These are phyloP conservation scores for Ophiostoma perfectum DNA, from an alignment of 2,329 filamentous ascomycete species.

Conservation along the genomic window DNA sequence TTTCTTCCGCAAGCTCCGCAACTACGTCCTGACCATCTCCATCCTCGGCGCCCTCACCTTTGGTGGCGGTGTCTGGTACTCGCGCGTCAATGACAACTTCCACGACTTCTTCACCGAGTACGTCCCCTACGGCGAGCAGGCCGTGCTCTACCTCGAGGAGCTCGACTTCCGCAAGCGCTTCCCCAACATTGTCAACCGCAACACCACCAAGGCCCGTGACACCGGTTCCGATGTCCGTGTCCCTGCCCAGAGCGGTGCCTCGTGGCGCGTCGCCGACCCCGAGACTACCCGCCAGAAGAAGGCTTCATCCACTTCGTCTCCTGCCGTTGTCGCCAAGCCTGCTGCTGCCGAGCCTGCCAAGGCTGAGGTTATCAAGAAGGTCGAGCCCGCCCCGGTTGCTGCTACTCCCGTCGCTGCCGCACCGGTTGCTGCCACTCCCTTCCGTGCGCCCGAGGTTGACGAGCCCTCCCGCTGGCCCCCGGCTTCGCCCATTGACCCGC, in stretches of 20 bases:
- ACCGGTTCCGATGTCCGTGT: conserved; percentile 72
- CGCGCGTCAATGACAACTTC: conserved; percentile 92
- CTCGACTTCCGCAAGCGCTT: conserved; percentile 87
- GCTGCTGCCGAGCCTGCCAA: conserved; percentile 21
- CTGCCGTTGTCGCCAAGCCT: neutral
- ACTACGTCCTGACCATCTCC: conserved; percentile 70
- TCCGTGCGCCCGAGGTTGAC: conserved; percentile 57
- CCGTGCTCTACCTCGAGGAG: conserved; percentile 92
- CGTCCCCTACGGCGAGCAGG: conserved; percentile 88
- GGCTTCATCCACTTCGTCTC: conserved; percentile 11
- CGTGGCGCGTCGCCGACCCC: conserved; percentile 67
- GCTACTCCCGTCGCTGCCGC: conserved; percentile 27
- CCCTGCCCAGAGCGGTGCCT: conserved; percentile 77
- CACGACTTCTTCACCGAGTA: conserved; percentile 98
- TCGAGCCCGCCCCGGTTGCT: conserved; percentile 28
- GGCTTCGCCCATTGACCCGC: conserved; percentile 67
- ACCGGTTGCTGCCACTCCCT: conserved; percentile 30
- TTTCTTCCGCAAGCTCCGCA: conserved; percentile 66
- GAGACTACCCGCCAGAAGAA: conserved; percentile 50
- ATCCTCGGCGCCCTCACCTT: conserved; percentile 74
- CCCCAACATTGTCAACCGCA: conserved; percentile 43
- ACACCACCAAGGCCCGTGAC: conserved; percentile 46
- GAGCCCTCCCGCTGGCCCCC: conserved; percentile 60
- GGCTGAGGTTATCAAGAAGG: conserved; percentile 14
- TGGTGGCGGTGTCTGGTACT: conserved; percentile 84